A percentile compares a stretch with the other conserved stretches of the same genome.
These are phyloP conservation scores for Daldinia vernicosa DNA, from an alignment of 495 filamentous ascomycete species.

Conservation along the genomic window DNA sequence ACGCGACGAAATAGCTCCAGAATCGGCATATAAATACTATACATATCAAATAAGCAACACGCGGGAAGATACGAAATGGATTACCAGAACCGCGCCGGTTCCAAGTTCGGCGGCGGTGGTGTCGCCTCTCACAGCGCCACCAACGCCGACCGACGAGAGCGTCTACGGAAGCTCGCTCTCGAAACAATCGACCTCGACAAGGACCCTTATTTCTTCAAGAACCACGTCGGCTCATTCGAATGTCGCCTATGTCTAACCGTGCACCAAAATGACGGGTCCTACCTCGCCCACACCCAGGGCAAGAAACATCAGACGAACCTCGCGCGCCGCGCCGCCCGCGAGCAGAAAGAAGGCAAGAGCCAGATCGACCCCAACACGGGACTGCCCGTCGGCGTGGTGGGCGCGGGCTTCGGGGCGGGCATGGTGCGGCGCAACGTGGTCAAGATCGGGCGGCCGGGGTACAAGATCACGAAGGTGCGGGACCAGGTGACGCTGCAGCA, in stretches of 20 bases:
- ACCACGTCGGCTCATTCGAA: slow-evolving; percentile 98
- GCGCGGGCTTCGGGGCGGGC: slow-evolving; percentile 68
- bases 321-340: slow-evolving; percentile 91
- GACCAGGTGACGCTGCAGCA: slow-evolving; percentile 91
- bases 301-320: slow-evolving; percentile 99
- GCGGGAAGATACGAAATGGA: slow-evolving; percentile 54
- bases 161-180: slow-evolving; percentile 95
- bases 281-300: slow-evolving; percentile 98
- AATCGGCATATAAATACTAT: background rate
- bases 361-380: slow-evolving; percentile 80
- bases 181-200: slow-evolving; percentile 99
- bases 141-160: slow-evolving; percentile 96
- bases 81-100: slow-evolving; percentile 91
- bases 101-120: slow-evolving; percentile 97
- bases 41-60: background rate
- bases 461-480: slow-evolving; percentile 95
- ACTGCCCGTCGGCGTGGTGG: slow-evolving; percentile 75
- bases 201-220: slow-evolving; percentile 99
- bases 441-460: slow-evolving; percentile 96
- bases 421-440: slow-evolving; percentile 85
- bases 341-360: slow-evolving; percentile 84
- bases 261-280: slow-evolving; percentile 99
- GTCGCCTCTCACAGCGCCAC: slow-evolving; percentile 92
- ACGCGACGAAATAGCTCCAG: background rate
- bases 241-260: slow-evolving; percentile 97